Conservation (phyloP, 345 rosid genomes). For the Corymbia maculata region DNA sequence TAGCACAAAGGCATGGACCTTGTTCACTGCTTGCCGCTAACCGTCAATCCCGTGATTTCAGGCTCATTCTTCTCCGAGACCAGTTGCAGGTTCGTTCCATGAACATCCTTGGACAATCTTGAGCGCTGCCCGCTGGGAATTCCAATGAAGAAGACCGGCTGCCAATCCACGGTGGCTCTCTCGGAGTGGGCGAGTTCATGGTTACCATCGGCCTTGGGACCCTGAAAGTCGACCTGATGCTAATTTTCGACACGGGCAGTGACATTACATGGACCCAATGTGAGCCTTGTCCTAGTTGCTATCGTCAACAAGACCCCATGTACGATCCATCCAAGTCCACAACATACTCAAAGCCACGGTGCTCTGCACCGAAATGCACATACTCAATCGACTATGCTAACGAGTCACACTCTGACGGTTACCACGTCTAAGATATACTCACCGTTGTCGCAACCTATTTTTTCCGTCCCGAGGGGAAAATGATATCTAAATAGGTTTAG, state of each 20-base stretch:
- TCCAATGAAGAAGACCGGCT: neutral
- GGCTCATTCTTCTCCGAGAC: too few species aligned
- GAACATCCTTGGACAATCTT: neutral
- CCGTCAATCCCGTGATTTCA: too few species aligned
- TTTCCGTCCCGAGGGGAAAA: too few species aligned
- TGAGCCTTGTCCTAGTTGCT: neutral
- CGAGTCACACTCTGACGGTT: neutral
- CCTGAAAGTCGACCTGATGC: neutral
- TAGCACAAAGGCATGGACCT: too few species aligned
- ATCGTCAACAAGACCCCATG: neutral
- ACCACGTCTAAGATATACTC: conserved; percentile 1
- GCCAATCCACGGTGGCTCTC: neutral
- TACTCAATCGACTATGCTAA: neutral
- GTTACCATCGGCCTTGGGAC: conserved; percentile 10
- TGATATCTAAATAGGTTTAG: too few species aligned
- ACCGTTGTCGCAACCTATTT: too few species aligned
- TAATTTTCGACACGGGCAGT: conserved; percentile 13
- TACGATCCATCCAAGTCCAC: conserved; percentile 13
- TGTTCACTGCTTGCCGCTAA: too few species aligned
- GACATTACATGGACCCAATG: conserved; percentile 8
- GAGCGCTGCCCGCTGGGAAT: neutral
- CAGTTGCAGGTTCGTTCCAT: too few species aligned
- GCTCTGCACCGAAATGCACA: neutral
- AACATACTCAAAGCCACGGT: neutral
- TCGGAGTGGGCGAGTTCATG: neutral